phyloP scores from a whole-genome alignment of 306 rosid genomes.

The Abrus precatorius region DNA sequence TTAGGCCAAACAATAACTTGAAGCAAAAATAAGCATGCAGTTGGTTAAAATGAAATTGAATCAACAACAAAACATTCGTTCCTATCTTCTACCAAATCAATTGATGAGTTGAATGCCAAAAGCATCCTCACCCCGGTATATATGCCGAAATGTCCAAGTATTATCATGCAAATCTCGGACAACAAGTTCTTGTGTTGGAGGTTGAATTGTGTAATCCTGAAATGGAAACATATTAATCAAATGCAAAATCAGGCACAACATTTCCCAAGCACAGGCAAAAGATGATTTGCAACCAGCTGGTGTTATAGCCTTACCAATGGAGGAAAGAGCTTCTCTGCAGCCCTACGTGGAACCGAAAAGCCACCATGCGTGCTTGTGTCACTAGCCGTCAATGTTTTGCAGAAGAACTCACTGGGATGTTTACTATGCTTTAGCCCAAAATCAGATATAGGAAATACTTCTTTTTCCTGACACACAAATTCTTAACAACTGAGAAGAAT shows the following conservation, averaged over 20 bases:
- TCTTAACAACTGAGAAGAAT: slow-evolving; percentile 29
- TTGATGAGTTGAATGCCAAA: slow-evolving; percentile 1
- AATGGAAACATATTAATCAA: slow-evolving; percentile 14
- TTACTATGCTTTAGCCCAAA: slow-evolving; percentile 83
- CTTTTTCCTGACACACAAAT: slow-evolving; percentile 73
- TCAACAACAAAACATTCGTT: slow-evolving; percentile 14
- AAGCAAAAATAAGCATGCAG: background rate
- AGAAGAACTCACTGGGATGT: slow-evolving; percentile 94
- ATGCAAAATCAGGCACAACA: background rate
- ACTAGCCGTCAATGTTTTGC: slow-evolving; percentile 97
- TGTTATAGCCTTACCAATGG: slow-evolving; percentile 63
- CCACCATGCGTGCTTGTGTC: slow-evolving; percentile 98
- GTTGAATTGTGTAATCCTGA: slow-evolving; percentile 92
- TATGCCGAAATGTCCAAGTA: slow-evolving; percentile 93
- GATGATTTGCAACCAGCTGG: background rate
- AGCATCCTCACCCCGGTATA: slow-evolving; percentile 79
- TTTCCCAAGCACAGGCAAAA: background rate
- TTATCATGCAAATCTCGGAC: slow-evolving; percentile 93
- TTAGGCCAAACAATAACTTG: slow-evolving; percentile 25
- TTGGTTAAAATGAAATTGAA: background rate
- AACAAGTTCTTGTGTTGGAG: slow-evolving; percentile 89
- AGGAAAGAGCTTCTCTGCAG: slow-evolving; percentile 97
- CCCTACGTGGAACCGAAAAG: slow-evolving; percentile 92
- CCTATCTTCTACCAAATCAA: slow-evolving; percentile 11
- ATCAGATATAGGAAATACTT: slow-evolving; percentile 85